Evolutionary conservation across 2,329 filamentous ascomycete species (phyloP), one percentile per base, ranked within the genome.

Genomic region (Ambrosiella cleistominuta): DNA sequence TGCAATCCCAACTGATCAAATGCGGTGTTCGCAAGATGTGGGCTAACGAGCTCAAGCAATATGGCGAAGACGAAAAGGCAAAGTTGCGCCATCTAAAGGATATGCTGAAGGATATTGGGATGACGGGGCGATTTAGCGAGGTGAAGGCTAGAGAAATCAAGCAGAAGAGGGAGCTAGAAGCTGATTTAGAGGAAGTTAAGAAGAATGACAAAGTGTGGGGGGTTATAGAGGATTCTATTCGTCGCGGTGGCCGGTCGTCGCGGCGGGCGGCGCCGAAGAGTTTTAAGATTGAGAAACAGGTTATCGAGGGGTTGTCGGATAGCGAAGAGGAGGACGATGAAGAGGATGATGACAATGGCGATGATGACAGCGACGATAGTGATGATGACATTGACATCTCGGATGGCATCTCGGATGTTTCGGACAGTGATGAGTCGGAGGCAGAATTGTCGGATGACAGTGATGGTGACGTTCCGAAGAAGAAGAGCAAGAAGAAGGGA

Each of bases 1-100:
- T 97, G 2, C 91, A 97, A 70, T 80, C 82, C 7, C 88, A 91
- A 69, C 78, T 98, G 6, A 72, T 84, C 51, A 95, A 96, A 70
- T 98, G 91, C 66, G 91, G 91, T 37, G 81, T 96, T 58, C 85
- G 88, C 57, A 97, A 96, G 68, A 79, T 96, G 61, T 98, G 93
- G 91, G 80, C 79, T 54, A 82, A 85, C 62, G 88, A 96, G 69
- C 76, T 98, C 36, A 87, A 87, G 68, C 74, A 81, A 57, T 89
- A 80, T 65, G 78, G 77, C 1, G 79, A 83, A 58, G 86, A 90
- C 27, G 67, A 77, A 3, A 85, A 82, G 61, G 87, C 81, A 54
- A 96, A 95, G 74, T 87, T 96, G 62, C 76, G 76, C 56, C 88
- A 96, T 67, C 75, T 98, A 7, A 87, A 81, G 66, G 72, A 72